These are phyloP conservation scores for Oenanthe javanica DNA, from an alignment of 140 eudicot species.

Conservation along the genomic window DNA sequence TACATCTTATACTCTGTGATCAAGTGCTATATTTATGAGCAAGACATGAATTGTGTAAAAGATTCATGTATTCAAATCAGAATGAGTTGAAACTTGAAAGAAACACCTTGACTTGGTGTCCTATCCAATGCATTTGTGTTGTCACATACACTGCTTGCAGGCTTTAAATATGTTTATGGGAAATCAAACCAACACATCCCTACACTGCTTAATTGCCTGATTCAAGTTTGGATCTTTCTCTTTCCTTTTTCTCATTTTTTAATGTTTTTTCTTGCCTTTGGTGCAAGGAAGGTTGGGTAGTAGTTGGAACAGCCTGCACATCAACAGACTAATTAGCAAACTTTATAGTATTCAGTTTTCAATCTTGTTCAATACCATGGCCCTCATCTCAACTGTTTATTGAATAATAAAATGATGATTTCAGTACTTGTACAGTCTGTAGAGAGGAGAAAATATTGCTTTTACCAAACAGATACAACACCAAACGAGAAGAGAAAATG, in stretches of 20 bases:
- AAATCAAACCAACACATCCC: background rate
- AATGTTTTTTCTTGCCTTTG: background rate
- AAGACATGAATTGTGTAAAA: background rate
- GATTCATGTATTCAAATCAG: background rate
- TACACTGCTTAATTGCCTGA: background rate
- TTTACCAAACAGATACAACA: slow-evolving; percentile 4
- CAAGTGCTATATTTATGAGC: background rate
- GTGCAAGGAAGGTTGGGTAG: background rate
- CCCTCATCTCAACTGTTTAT: slow-evolving; percentile 1
- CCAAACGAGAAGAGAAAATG: background rate
- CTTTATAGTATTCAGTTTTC: background rate
- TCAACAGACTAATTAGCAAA: background rate
- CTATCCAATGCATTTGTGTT: background rate
- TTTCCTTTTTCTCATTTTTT: background rate
- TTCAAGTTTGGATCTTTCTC: background rate
- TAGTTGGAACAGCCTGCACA: slow-evolving; percentile 8
- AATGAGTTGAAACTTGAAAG: background rate
- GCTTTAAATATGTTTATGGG: background rate
- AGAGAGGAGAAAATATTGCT: background rate
- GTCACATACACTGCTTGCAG: slow-evolving; percentile 3
- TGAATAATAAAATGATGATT: background rate
- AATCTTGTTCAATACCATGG: background rate
- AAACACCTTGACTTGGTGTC: background rate
- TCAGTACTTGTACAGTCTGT: background rate
- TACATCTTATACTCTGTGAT: background rate